These are phyloP conservation scores for Nakazawaea anatomiae DNA, from an alignment of 805 yeast genomes.

Conservation along the genomic window DNA sequence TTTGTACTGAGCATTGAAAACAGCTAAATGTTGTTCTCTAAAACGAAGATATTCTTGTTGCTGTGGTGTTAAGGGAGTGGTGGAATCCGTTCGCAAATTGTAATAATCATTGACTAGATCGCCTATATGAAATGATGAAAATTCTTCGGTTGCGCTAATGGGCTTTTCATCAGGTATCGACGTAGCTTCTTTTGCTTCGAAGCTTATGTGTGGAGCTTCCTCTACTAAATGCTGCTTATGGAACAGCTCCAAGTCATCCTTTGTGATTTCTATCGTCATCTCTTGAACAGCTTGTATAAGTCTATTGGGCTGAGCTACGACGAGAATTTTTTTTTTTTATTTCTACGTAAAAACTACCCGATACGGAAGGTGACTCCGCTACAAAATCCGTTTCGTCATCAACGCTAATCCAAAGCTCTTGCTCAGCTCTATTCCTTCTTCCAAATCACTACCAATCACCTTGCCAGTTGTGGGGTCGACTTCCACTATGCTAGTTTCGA, in stretches of 20 bases:
- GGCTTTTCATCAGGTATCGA: neutral
- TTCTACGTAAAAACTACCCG: neutral
- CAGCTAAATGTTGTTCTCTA: neutral
- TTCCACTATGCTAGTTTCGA: conserved; percentile 19
- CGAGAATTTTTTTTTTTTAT: no score
- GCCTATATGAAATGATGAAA: neutral
- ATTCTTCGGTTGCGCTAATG: neutral
- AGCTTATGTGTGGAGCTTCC: neutral
- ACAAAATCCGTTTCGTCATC: conserved; percentile 19
- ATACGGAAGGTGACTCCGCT: neutral
- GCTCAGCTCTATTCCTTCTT: conserved; percentile 31
- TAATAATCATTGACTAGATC: conserved; percentile 10
- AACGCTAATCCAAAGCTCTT: conserved; percentile 36
- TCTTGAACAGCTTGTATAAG: neutral
- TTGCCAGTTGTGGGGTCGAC: conserved; percentile 18
- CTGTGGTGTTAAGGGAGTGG: neutral
- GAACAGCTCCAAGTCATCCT: neutral
- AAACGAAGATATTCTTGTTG: conserved; percentile 3
- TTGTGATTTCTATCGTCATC: neutral
- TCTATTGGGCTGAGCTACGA: no score
- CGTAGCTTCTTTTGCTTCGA: neutral
- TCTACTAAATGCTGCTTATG: neutral
- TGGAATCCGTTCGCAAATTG: neutral
- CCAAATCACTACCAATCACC: conserved; percentile 21
- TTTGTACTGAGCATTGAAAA: neutral